A percentile compares a stretch with the other conserved stretches of the same genome.
phyloP scores from a whole-genome alignment of 2,329 filamentous ascomycete species.

The Amesomyces nigricolor region DNA sequence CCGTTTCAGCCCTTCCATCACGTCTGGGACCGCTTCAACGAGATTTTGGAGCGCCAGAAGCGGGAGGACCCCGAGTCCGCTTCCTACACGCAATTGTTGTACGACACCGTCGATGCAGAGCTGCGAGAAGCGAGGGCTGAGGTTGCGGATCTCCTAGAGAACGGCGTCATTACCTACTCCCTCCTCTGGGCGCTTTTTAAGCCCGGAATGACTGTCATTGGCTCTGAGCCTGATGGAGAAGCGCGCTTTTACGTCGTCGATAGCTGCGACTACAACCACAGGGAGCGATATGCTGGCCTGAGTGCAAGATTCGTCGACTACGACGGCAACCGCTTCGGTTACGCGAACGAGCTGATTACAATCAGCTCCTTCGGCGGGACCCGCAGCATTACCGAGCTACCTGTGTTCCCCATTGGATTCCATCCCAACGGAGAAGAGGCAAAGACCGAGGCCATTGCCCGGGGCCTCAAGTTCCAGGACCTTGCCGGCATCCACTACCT shows the following conservation, averaged over 20 bases:
- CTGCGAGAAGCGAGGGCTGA: constrained; percentile 43
- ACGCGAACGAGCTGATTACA: background rate
- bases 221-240: background rate
- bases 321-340: background rate
- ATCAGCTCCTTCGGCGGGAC: background rate
- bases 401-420: background rate
- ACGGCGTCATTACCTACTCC: constrained; percentile 42
- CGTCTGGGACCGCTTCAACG: constrained; percentile 48
- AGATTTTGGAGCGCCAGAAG: constrained; percentile 33
- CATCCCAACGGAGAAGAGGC: background rate
- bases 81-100: constrained; percentile 41
- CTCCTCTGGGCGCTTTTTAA: background rate
- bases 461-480: background rate
- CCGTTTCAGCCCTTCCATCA: constrained; percentile 60
- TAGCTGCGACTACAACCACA: background rate
- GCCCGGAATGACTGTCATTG: background rate
- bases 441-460: background rate
- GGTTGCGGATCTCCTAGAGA: constrained; percentile 42
- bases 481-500: background rate
- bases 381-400: background rate
- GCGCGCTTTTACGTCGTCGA: constrained; percentile 2
- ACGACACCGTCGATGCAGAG: constrained; percentile 41
- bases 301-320: background rate
- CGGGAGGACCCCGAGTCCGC: constrained; percentile 34
- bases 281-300: background rate